Evolutionary conservation across 768 basidiomycete species (phyloP).

Genomic region (Cantharellus anzutake): DNA sequence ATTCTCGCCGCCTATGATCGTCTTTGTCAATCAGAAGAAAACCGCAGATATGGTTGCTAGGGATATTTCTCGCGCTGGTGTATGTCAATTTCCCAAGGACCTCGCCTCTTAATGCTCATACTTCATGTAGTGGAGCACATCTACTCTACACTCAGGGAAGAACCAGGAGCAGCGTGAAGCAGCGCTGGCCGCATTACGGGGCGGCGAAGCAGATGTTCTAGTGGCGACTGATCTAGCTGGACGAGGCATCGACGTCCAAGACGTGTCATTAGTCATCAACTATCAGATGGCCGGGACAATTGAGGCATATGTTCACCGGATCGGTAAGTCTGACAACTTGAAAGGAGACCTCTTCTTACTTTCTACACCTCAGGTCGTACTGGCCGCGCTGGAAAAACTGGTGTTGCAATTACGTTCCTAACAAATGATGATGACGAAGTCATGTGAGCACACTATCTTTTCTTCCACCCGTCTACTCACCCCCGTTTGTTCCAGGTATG

Average conservation of each 20-base stretch:
- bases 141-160: conserved; percentile 92
- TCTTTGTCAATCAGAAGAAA: conserved; percentile 99
- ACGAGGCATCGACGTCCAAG: conserved; percentile 96
- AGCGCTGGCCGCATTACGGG: conserved; percentile 67
- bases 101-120: conserved; percentile 4
- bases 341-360: background rate
- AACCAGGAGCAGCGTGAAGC: conserved; percentile 95
- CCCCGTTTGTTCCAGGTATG: conserved; percentile 31
- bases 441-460: conserved; percentile 27
- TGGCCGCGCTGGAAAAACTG: conserved; percentile 92
- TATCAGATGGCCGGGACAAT: conserved; percentile 95
- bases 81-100: conserved; percentile 22
- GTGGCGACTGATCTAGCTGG: conserved; percentile 97
- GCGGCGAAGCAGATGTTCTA: conserved; percentile 70
- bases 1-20: conserved; percentile 83
- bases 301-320: conserved; percentile 94
- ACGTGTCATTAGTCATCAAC: conserved; percentile 90
- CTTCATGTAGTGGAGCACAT: conserved; percentile 53
- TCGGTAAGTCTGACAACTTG: conserved; percentile 38
- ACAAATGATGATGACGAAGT: conserved; percentile 94
- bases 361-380: conserved; percentile 51
- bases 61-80: conserved; percentile 75
- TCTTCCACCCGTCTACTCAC: conserved; percentile 5
- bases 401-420: conserved; percentile 87
- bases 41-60: conserved; percentile 96